These are phyloP conservation scores for Teratosphaeria destructans DNA, from an alignment of 2,329 filamentous ascomycete genomes.

Conservation along the genomic window DNA sequence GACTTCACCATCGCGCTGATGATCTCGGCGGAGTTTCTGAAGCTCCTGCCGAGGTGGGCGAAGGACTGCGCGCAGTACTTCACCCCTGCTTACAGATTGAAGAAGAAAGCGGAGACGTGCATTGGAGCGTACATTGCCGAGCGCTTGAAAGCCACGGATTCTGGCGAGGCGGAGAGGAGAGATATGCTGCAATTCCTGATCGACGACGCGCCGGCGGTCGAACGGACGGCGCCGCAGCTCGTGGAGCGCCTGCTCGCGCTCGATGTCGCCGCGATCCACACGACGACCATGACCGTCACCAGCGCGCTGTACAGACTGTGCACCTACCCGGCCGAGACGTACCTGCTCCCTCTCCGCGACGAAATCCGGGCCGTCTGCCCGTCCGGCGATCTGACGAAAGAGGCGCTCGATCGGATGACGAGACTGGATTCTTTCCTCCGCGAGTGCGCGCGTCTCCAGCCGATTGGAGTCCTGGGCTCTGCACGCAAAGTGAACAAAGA, in stretches of 20 bases:
- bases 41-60: neutral
- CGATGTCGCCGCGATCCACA: conserved; percentile 1
- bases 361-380: neutral
- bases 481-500: neutral
- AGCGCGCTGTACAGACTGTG: neutral
- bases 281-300: neutral
- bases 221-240: neutral
- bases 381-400: conserved; percentile 1
- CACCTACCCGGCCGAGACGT: neutral
- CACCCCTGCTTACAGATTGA: neutral
- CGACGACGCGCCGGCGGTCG: neutral
- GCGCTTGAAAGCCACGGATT: neutral
- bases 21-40: conserved; percentile 1
- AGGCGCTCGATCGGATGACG: neutral
- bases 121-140: neutral
- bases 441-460: neutral
- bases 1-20: conserved; percentile 2
- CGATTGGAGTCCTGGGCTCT: neutral
- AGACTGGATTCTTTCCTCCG: conserved; percentile 1
- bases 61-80: neutral
- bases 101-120: conserved; percentile 1
- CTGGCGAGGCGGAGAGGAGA: conserved; percentile 5
- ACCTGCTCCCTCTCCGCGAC: neutral
- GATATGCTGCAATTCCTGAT: conserved; percentile 7
- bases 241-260: neutral